A percentile compares a stretch with the other conserved stretches of the same genome.
Evolutionary conservation across 805 yeast genomes (phyloP).

Genomic region (Zygosaccharomyces siamensis): DNA sequence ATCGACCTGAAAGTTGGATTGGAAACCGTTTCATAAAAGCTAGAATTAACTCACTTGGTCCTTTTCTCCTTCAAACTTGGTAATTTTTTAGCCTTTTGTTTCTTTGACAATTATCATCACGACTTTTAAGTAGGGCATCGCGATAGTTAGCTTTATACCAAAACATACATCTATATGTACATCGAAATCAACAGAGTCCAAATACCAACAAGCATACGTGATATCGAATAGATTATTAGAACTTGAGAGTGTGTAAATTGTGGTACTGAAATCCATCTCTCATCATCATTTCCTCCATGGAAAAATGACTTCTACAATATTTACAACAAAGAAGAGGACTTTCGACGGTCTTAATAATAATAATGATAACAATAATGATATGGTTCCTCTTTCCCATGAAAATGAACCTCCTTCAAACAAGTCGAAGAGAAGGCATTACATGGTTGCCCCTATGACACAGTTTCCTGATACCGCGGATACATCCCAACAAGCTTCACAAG

Average conservation of each 20-base stretch:
- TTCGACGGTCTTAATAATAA: constrained; percentile 19
- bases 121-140: neutral
- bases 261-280: neutral
- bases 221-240: neutral
- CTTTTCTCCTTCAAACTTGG: neutral
- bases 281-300: neutral
- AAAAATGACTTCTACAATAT: constrained; percentile 4
- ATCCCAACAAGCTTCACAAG: constrained; percentile 4
- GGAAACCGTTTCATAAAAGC: neutral
- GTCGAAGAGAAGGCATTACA: constrained; percentile 21
- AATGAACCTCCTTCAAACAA: constrained; percentile 9
- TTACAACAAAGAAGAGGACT: constrained; percentile 11
- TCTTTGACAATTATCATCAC: neutral
- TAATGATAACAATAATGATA: constrained; percentile 11
- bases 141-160: neutral
- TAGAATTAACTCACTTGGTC: neutral
- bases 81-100: neutral
- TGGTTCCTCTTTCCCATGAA: constrained; percentile 1
- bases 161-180: neutral
- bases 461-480: constrained; percentile 10
- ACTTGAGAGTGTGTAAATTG: neutral
- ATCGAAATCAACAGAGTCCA: neutral
- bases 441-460: constrained; percentile 31
- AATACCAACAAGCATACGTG: neutral
- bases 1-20: neutral